Evolutionary conservation across 2,329 filamentous ascomycete genomes (phyloP), one percentile per base, ranked within the genome.

Genomic region (Lecanicillium sp.): DNA sequence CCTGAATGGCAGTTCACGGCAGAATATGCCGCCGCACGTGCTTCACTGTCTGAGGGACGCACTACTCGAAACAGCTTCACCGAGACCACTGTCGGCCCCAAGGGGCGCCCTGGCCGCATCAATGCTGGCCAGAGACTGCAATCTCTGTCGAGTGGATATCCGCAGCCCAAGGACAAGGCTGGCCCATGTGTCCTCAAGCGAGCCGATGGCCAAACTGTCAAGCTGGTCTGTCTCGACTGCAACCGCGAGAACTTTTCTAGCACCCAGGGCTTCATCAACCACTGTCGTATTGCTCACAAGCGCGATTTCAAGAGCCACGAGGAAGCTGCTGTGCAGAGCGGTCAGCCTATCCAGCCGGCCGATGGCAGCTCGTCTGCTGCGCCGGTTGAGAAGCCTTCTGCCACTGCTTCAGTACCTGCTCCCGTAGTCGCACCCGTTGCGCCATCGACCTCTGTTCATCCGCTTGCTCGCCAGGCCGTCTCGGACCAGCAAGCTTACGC

Each of bases 221-320:
- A 94, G 62, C 74, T 97, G 35, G 83, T 94, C 46, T 98, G 92
- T 67, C 64, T 85, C 43, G 84, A 92, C 59, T 97, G 92, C 61
- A 74, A 87, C 36, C 77, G 90, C 46, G 86, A 87, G 58, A 87
- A 96, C 59, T 97, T 97, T 56, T 89, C 84, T 40, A 97, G 89
- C 65, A 94, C 89, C 0, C 92, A 97, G 61, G 92, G 92, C n/a
- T 97, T 97, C 64, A 92, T 98, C 66, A 98, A 98, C 56, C 92
- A 98, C 58, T 97, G 90, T 58, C 87, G 92, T 41, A 97, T 98
- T 52, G 88, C 89, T 18, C 92, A 98, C 64, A 85, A 84, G 57
- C 77, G 87, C 43, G 88, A 94, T 47, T 97, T 89, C 69, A 90
- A 94, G 64, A 96, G 87, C 51, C 92, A 98, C 55, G 90, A 97